phyloP scores from a whole-genome alignment of 2,329 filamentous ascomycete species.

The Chaetomium globosum region DNA sequence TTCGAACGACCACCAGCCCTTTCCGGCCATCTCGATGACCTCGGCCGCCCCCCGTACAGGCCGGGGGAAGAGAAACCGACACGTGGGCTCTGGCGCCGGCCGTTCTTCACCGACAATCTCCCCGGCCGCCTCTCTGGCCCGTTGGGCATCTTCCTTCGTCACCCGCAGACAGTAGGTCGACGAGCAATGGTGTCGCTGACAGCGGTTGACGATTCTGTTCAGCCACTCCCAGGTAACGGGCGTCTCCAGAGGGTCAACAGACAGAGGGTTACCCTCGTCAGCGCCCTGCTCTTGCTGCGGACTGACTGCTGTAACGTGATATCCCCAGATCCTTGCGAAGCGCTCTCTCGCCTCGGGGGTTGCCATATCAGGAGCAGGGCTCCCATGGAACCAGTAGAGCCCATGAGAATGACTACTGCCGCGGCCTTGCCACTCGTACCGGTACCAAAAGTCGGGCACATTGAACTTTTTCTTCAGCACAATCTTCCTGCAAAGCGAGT shows the following conservation, averaged over 20 bases:
- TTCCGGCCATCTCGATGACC: neutral
- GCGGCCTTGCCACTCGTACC: slow-evolving; percentile 12
- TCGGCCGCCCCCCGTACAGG: neutral
- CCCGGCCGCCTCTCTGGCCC: neutral
- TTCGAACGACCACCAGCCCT: slow-evolving; percentile 3
- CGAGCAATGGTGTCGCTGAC: neutral
- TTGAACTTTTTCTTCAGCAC: slow-evolving; percentile 12
- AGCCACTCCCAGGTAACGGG: slow-evolving; percentile 8
- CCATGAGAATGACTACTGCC: slow-evolving; percentile 1
- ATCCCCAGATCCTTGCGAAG: neutral
- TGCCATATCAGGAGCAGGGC: neutral
- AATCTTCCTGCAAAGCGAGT: slow-evolving; percentile 9
- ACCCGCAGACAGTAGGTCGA: slow-evolving; percentile 2
- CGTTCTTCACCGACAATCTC: neutral
- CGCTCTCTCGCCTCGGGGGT: neutral
- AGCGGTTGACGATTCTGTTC: slow-evolving; percentile 10
- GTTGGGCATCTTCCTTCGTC: neutral
- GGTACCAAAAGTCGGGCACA: slow-evolving; percentile 8
- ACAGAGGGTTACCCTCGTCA: neutral
- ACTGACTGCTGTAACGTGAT: neutral
- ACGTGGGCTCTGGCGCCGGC: neutral
- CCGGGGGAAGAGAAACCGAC: slow-evolving; percentile 1
- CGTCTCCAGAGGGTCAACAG: slow-evolving; percentile 10
- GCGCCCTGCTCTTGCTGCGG: slow-evolving; percentile 6
- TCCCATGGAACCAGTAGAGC: neutral